Evolutionary conservation across 2,329 filamentous ascomycete species (phyloP).

Genomic region (Fusarium sp.): DNA sequence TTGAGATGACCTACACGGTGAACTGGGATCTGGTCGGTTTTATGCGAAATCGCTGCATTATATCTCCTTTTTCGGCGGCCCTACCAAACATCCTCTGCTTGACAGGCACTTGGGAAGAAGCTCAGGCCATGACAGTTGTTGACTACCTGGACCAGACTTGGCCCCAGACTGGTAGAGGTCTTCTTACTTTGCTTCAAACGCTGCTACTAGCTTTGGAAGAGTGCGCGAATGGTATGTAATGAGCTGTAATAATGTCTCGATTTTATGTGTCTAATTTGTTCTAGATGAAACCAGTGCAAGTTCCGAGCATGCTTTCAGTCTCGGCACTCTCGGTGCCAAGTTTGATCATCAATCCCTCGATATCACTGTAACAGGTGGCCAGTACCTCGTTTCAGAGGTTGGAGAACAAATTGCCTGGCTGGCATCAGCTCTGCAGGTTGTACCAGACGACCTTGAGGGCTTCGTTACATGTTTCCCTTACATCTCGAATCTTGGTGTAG

Average conservation of each 20-base stretch:
- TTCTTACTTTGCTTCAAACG: neutral
- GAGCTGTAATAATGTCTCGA: neutral
- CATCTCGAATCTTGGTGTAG: neutral
- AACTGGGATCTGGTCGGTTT: neutral
- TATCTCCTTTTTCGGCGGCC: neutral
- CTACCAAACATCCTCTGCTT: conserved; percentile 1
- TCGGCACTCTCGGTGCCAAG: neutral
- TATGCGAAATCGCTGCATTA: neutral
- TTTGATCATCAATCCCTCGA: rapidly evolving
- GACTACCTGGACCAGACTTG: conserved; percentile 23
- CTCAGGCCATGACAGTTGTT: neutral
- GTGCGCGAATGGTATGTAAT: neutral
- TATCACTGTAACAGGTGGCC: neutral
- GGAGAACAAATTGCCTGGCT: conserved; percentile 26
- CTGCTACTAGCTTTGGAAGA: neutral
- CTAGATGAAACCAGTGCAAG: neutral
- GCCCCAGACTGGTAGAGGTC: neutral
- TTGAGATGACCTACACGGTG: neutral
- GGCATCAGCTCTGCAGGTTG: neutral
- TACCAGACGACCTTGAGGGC: neutral
- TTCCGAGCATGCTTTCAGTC: neutral
- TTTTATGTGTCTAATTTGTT: neutral
- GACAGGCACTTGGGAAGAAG: neutral
- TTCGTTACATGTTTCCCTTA: neutral
- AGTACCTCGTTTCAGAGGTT: conserved; percentile 9